A percentile compares a stretch with the other conserved stretches of the same genome.
These are phyloP conservation scores for Colletotrichum chlorophyti DNA, from an alignment of 2,329 filamentous ascomycete genomes.

Conservation along the genomic window DNA sequence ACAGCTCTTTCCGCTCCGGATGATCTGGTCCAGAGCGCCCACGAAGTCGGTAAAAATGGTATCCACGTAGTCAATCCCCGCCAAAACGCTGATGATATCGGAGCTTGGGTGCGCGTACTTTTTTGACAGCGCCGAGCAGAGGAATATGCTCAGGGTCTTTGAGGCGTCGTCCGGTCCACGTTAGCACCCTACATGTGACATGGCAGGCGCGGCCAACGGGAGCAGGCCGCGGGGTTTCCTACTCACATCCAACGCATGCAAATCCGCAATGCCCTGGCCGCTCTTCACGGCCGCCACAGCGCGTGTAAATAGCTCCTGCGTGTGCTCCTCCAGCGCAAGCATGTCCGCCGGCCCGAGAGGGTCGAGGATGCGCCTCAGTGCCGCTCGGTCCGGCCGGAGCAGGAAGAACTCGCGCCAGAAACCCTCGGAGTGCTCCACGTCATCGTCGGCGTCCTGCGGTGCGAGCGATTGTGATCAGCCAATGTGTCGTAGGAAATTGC, in stretches of 20 bases:
- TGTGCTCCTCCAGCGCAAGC: conserved; percentile 78
- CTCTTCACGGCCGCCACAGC: conserved; percentile 74
- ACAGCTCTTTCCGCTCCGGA: conserved; percentile 78
- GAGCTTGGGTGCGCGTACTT: conserved; percentile 95
- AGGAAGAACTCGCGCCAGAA: conserved; percentile 98
- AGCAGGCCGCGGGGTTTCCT: neutral
- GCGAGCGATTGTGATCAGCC: neutral
- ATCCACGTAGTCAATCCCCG: conserved; percentile 89
- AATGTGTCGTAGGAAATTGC: neutral
- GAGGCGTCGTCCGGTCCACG: neutral
- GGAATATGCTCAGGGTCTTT: conserved; percentile 88
- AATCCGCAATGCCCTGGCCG: conserved; percentile 66
- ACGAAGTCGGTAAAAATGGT: conserved; percentile 89
- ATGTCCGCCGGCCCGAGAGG: conserved; percentile 77
- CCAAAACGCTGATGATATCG: conserved; percentile 89
- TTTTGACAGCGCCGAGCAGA: conserved; percentile 83
- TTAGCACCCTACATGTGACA: no score
- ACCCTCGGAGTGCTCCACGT: conserved; percentile 78
- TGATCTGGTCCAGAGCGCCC: conserved; percentile 78
- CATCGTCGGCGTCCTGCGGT: conserved; percentile 63
- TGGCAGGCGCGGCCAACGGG: no score
- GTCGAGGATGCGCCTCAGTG: conserved; percentile 73
- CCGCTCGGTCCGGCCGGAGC: conserved; percentile 76
- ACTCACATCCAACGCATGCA: conserved; percentile 86
- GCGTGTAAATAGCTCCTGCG: conserved; percentile 78